Percentiles rank a stretch among this genome's conserved stretches.
Conservation (phyloP, 768 basidiomycete species). For the Tubosaeta brunneosetosa region DNA sequence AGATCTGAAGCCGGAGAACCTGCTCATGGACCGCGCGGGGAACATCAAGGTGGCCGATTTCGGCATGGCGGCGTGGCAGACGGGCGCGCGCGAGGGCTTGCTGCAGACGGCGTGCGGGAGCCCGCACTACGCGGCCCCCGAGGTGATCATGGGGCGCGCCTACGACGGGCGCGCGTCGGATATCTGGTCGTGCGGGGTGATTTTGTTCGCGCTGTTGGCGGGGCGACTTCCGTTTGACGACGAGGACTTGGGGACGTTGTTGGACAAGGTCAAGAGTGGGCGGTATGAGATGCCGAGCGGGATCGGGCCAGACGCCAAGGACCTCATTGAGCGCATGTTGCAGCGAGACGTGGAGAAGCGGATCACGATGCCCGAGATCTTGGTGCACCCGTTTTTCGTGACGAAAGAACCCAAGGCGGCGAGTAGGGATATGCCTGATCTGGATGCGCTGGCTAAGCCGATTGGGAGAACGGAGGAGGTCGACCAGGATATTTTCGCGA, state of each 20-base stretch:
- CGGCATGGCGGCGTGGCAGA: conserved; percentile 95
- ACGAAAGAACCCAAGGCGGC: conserved; percentile 46
- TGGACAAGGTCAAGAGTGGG: conserved; percentile 76
- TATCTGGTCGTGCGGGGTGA: conserved; percentile 96
- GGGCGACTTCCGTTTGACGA: conserved; percentile 93
- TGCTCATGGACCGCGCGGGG: conserved; percentile 74
- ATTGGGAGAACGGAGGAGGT: conserved; percentile 60
- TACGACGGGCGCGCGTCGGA: conserved; percentile 89
- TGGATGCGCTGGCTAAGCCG: conserved; percentile 67
- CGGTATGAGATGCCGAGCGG: conserved; percentile 68
- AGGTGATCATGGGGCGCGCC: conserved; percentile 75
- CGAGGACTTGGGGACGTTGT: conserved; percentile 70
- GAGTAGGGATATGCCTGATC: conserved; percentile 45
- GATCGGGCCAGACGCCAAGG: conserved; percentile 65
- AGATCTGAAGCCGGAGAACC: conserved; percentile 92
- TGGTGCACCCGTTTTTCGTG: conserved; percentile 74
- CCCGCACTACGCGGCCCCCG: conserved; percentile 93
- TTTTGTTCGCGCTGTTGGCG: conserved; percentile 82
- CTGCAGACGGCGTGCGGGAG: conserved; percentile 88
- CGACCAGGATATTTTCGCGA: conserved; percentile 86
- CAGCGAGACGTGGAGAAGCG: conserved; percentile 66
- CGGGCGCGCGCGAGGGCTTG: conserved; percentile 47
- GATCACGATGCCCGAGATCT: conserved; percentile 79
- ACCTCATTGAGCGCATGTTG: conserved; percentile 80
- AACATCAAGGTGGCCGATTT: conserved; percentile 97